Evolutionary conservation across 345 rosid genomes (phyloP), one percentile per base, ranked within the genome.

Genomic region (Rhizophora apiculata): DNA sequence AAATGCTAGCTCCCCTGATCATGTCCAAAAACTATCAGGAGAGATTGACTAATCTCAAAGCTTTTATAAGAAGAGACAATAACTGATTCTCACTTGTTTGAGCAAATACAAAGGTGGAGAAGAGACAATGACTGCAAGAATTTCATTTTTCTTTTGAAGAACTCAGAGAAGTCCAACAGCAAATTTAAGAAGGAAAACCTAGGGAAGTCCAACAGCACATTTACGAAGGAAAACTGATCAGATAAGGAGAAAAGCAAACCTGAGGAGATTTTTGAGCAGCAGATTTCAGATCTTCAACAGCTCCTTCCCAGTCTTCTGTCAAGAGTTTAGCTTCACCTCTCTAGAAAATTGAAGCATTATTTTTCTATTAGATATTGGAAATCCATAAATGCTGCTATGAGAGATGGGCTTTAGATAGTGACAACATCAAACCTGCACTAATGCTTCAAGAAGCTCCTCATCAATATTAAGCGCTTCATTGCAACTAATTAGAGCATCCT

Each of bases 251-350:
- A 54, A 27, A 52, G 69, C 88, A 53, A 80, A 95, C 98, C 97
- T 92, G 97, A 62, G 98, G 92, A 27, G 92, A 90, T 65, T 68
- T 73, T 76, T 92, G 87, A 75, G 98, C 96, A 11, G 97, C 99
- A 32, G 87, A 73, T 72, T 90, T 90, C 51, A 92, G 74, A 82
- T 96, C 99, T 53, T 84, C 89, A 63, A 96, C 91, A 37, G 99
- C 99, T 75, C 99, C 99, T 86, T 92, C 98, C 94, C 94, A 96
- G 69, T 96, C 98, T 83, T 96, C 99, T 3, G 79, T 79, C 78
- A 96, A 79, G 65, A 92, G 84, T 87, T 90, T 92, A 75, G 99
- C 98, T 84, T 96, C 96, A 68, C 97, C 99, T 68, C 97, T 86
- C 99, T 95, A 73, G 21, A 52, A 60, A 64, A 21, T 54, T 27